Evolutionary conservation across 1,139 yeast species (phyloP).

Genomic region (Sporopachydermia cereana): DNA sequence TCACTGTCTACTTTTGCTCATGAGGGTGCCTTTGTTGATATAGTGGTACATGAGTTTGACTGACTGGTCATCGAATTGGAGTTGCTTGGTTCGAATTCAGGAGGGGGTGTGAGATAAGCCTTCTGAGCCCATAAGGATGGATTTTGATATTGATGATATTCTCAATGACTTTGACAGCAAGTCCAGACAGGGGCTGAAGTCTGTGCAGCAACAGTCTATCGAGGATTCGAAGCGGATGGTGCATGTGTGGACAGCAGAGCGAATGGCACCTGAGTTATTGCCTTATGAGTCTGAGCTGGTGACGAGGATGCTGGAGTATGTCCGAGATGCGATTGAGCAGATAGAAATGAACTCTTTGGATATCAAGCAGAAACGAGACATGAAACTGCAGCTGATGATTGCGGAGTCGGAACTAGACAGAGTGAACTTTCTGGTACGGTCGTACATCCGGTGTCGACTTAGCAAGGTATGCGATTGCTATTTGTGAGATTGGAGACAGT

Average conservation of each 20-base stretch:
- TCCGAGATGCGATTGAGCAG: conserved; percentile 56
- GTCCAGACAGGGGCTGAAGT: conserved; percentile 13
- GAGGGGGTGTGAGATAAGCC: too few species aligned
- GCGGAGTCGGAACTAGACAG: conserved; percentile 90
- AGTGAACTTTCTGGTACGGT: conserved; percentile 64
- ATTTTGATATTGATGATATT: conserved; percentile 57
- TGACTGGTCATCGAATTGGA: too few species aligned
- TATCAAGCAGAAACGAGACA: conserved; percentile 43
- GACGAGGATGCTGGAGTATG: conserved; percentile 41
- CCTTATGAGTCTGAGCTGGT: conserved; percentile 56
- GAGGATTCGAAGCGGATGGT: conserved; percentile 34
- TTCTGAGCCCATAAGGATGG: conserved; percentile 15
- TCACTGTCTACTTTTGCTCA: too few species aligned
- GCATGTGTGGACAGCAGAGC: conserved; percentile 72
- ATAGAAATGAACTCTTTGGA: conserved; percentile 52
- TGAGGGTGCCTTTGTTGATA: too few species aligned
- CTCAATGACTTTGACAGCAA: conserved; percentile 44
- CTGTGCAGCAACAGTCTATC: conserved; percentile 17
- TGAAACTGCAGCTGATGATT: conserved; percentile 68
- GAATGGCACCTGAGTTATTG: conserved; percentile 74
- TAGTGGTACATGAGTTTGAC: too few species aligned
- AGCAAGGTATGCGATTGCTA: conserved; percentile 28
- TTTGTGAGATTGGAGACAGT: too few species aligned
- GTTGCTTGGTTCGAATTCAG: too few species aligned
- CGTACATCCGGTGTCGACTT: conserved; percentile 70